Base-by-base conservation (phyloP, 2,329 filamentous ascomycete genomes). In the Parasarocladium wereldwijsianum region DNA sequence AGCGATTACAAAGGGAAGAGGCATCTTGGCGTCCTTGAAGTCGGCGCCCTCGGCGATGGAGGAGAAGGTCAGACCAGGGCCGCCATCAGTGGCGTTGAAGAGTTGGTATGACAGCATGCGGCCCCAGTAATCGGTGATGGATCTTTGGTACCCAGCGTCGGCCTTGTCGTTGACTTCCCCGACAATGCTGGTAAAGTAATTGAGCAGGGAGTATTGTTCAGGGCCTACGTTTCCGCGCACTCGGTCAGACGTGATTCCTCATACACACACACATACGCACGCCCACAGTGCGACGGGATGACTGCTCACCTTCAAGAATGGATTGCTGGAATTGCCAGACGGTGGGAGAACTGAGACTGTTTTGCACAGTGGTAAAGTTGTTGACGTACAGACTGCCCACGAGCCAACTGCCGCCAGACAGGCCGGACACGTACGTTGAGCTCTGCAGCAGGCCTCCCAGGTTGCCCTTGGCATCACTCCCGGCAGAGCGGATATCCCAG, bases 41-140 rank as follows among this genome's bases (percentile, higher is more conserved):
- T 49, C 42, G 26, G 51, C 47, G 31, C 65, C 48, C 24, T 58
- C 41, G 54, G 49, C 57, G 41, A 62, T 60, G 4, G 82, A 90
- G 3, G 83, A 92, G 58, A 76, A 93, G 4, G 85, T 93, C 44
- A 78, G 85, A 10, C 60, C 63, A 10, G 77, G 71, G 0, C 82
- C 85, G 22, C 85, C 86, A 36, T 80, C 55, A 1, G 64, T 65
- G 5, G 70, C 78, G 46, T 87, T 80, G 47, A 93, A 68, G 27
- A 93, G 66, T 55, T 93, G 85, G 53, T 79, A 92, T 2, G 76
- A 76, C n/a, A 93, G 64, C 26, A 81, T 81, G 34, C 85, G 77
- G 17, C 81, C 82, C 78, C 85, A 93, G 51, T 84, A 84, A 56
- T 94, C 86, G 0, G 86, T 93, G 34, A 93, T 64, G 7, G 81